A percentile compares a stretch with the other conserved stretches of the same genome.
phyloP scores from a whole-genome alignment of 1,284 basidiomycete genomes.

The Marasmius sp. region DNA sequence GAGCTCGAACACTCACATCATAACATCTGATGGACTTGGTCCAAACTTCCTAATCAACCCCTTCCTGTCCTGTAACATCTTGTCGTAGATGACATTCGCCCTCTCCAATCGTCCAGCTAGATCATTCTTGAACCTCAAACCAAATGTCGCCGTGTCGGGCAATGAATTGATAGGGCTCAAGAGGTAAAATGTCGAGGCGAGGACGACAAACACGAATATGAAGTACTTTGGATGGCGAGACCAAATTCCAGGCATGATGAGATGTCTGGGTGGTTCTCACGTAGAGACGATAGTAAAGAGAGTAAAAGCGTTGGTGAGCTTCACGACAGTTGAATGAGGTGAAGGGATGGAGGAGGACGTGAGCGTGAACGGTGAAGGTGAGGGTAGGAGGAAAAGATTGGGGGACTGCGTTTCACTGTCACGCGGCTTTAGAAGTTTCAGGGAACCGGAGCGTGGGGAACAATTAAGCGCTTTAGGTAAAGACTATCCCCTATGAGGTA shows the following conservation, averaged over 20 bases:
- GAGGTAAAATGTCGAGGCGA: constrained; percentile 43
- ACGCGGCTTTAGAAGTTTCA: too few species aligned
- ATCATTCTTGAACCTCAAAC: constrained; percentile 13
- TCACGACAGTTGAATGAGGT: not conserved
- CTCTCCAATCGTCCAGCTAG: constrained; percentile 44
- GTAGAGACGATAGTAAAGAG: not conserved
- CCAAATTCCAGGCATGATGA: constrained; percentile 27
- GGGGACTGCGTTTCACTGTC: too few species aligned
- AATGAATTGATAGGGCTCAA: constrained; percentile 25
- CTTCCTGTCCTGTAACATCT: constrained; percentile 39
- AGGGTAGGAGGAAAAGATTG: too few species aligned
- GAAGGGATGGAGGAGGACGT: too few species aligned
- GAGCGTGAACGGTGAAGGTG: too few species aligned
- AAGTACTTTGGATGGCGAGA: constrained; percentile 53
- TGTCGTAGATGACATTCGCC: constrained; percentile 49
- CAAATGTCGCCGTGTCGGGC: constrained; percentile 11
- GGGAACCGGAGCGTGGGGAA: too few species aligned
- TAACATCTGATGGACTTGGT: constrained; percentile 46
- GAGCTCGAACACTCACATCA: constrained; percentile 37
- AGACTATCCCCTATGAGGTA: too few species aligned
- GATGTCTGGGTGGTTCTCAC: not conserved
- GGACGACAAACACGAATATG: constrained; percentile 38
- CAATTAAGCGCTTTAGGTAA: too few species aligned
- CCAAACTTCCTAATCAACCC: constrained; percentile 55
- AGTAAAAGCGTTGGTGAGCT: not conserved